Evolutionary conservation across 768 basidiomycete genomes (phyloP).

Genomic region (Suillus occidentalis): DNA sequence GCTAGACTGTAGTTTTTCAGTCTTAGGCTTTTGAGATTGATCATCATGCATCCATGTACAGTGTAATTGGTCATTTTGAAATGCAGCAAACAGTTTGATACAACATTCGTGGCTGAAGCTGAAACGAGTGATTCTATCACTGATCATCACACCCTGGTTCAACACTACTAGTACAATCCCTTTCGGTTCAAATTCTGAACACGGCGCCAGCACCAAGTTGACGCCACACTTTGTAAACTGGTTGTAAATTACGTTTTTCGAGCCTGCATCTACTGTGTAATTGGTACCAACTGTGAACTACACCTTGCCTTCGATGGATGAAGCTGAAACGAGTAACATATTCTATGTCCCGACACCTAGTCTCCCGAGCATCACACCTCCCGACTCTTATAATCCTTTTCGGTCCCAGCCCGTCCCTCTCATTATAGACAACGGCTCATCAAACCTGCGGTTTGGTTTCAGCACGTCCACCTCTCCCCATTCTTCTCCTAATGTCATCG

Average conservation of each 20-base stretch:
- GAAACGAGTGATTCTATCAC: neutral
- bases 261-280: neutral
- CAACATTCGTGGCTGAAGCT: neutral
- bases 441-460: conserved; percentile 82
- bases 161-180: too few species aligned
- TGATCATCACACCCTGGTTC: neutral
- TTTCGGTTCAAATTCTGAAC: neutral
- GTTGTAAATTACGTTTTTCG: neutral
- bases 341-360: conserved; percentile 22
- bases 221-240: neutral
- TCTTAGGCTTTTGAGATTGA: too few species aligned
- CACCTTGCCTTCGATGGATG: neutral
- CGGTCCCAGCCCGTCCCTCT: conserved; percentile 59
- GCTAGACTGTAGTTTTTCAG: too few species aligned
- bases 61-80: neutral
- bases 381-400: conserved; percentile 52
- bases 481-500: conserved; percentile 66
- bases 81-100: neutral
- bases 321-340: conserved; percentile 7
- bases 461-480: conserved; percentile 58
- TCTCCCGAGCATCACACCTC: conserved; percentile 35
- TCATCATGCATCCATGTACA: too few species aligned
- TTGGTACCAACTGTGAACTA: neutral
- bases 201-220: neutral
- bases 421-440: conserved; percentile 89